Evolutionary conservation across 257 asterid genomes (phyloP).

Genomic region (Ilex aquifolium): DNA sequence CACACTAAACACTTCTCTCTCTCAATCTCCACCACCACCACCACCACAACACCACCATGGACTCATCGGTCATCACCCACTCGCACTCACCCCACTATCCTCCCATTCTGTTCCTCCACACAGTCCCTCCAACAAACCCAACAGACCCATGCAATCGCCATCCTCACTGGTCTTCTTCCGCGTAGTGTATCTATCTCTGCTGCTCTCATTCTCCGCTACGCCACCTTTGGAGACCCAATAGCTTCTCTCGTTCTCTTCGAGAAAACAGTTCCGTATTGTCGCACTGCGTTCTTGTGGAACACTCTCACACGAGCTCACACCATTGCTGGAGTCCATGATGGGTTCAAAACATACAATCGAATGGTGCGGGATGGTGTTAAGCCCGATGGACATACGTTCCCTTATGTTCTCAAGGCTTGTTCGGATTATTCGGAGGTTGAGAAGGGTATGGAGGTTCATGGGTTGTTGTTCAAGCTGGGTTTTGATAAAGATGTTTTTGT

Average conservation of each 20-base stretch:
- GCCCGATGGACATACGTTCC: slow-evolving; percentile 69
- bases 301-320: slow-evolving; percentile 51
- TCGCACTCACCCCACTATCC: slow-evolving; percentile 17
- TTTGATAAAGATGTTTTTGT: slow-evolving; percentile 49
- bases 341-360: slow-evolving; percentile 40
- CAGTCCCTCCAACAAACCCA: slow-evolving; percentile 42
- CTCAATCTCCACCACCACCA: slow-evolving; percentile 11
- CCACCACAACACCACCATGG: slow-evolving; percentile 9
- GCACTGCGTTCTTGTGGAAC: slow-evolving; percentile 60
- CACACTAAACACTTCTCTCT: slow-evolving; percentile 1
- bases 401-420: slow-evolving; percentile 61
- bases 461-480: slow-evolving; percentile 47
- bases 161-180: slow-evolving; percentile 51
- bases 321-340: slow-evolving; percentile 19
- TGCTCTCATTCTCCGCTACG: slow-evolving; percentile 65
- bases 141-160: slow-evolving; percentile 52
- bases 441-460: slow-evolving; percentile 70
- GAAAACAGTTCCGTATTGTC: slow-evolving; percentile 35
- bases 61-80: slow-evolving; percentile 6
- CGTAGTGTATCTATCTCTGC: slow-evolving; percentile 52
- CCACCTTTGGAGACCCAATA: slow-evolving; percentile 31
- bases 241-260: slow-evolving; percentile 27
- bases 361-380: slow-evolving; percentile 31
- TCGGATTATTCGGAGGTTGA: slow-evolving; percentile 32
- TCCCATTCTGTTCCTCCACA: slow-evolving; percentile 34